phyloP scores from a whole-genome alignment of 768 basidiomycete genomes.

The Phaffia australis region DNA sequence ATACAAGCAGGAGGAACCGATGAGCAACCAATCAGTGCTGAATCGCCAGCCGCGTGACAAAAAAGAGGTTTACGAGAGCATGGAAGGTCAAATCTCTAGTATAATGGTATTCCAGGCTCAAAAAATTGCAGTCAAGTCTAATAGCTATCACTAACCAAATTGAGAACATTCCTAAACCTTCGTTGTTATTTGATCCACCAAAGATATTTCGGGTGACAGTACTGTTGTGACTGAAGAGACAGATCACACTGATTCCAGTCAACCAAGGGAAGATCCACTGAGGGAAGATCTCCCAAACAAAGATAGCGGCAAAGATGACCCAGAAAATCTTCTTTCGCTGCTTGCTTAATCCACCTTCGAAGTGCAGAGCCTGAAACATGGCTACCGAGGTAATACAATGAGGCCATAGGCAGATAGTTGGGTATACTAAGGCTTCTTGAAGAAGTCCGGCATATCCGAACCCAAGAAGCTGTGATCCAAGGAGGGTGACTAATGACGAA shows the following conservation, averaged over 20 bases:
- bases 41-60: background rate
- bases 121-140: too few relatives aligned
- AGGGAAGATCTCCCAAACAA: constrained; percentile 30
- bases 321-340: constrained; percentile 36
- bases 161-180: constrained; percentile 35
- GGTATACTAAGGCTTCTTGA: constrained; percentile 25
- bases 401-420: constrained; percentile 30
- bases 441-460: constrained; percentile 31
- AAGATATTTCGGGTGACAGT: constrained; percentile 40
- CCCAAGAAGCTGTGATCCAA: constrained; percentile 33
- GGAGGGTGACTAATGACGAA: constrained; percentile 33
- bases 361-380: constrained; percentile 36
- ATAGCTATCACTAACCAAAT: background rate
- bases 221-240: constrained; percentile 34
- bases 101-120: too few relatives aligned
- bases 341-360: constrained; percentile 30
- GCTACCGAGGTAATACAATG: constrained; percentile 28
- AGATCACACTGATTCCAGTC: constrained; percentile 37
- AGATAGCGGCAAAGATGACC: constrained; percentile 34
- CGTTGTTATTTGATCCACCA: constrained; percentile 40
- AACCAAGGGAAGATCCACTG: constrained; percentile 39
- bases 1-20: constrained; percentile 32
- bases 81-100: too few relatives aligned
- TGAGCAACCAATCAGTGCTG: constrained; percentile 26
- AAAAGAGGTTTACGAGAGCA: too few relatives aligned